phyloP scores from a whole-genome alignment of 371 early-diverging fungal species.

The Mucor lusitanicus region DNA sequence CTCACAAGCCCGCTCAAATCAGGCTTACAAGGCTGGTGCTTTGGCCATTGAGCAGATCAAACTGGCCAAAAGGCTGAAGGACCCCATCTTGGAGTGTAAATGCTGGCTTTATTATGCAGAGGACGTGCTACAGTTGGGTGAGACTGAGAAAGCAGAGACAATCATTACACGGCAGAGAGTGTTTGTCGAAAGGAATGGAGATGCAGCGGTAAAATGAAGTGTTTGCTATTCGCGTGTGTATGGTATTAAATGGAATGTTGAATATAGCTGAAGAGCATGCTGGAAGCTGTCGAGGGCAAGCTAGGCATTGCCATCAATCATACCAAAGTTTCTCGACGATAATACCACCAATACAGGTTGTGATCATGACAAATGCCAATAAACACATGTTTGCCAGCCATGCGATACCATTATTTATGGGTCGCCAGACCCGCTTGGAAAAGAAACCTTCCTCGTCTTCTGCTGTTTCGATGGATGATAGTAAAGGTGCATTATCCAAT shows the following conservation, averaged over 20 bases:
- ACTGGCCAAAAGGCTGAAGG: conserved; percentile 43
- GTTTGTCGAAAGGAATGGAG: conserved; percentile 5
- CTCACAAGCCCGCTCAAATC: not conserved
- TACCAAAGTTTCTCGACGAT: not conserved
- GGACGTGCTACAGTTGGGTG: conserved; percentile 44
- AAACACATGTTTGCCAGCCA: not conserved
- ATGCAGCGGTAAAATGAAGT: conserved; percentile 9
- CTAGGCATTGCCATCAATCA: not conserved
- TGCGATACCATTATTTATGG: not conserved
- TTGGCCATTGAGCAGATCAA: conserved; percentile 48
- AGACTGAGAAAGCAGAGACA: conserved; percentile 31
- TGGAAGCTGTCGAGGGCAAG: conserved; percentile 13
- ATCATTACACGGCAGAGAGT: conserved; percentile 33
- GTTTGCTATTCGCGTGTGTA: not conserved
- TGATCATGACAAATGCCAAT: not conserved
- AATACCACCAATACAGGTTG: not conserved
- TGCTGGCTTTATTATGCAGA: conserved; percentile 62
- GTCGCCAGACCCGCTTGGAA: not conserved
- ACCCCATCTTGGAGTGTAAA: conserved; percentile 48
- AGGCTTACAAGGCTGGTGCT: conserved; percentile 51
- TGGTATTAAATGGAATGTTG: not conserved
- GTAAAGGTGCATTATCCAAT: not conserved
- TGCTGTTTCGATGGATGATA: not conserved
- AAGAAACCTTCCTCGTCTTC: not conserved
- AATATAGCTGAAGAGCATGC: conserved; percentile 17